Evolutionary conservation across 2,329 filamentous ascomycete genomes (phyloP).

Genomic region (Hyphodiscus sp.): DNA sequence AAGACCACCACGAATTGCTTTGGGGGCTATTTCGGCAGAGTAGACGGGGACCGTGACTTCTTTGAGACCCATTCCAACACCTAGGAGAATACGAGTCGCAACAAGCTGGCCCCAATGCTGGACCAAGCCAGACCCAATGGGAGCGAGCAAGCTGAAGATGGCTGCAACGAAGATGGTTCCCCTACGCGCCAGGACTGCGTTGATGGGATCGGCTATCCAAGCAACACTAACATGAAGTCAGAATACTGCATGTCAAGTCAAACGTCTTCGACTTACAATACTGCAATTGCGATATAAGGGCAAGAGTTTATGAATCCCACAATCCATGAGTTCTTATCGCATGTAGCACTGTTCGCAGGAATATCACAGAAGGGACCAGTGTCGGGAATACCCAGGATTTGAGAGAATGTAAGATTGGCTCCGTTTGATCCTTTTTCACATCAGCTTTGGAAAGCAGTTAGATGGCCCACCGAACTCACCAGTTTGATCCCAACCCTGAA

Average conservation of each 20-base stretch:
- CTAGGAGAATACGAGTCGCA: slow-evolving; percentile 47
- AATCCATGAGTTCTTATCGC: slow-evolving; percentile 46
- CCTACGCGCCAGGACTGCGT: slow-evolving; percentile 57
- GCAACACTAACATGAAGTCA: slow-evolving; percentile 45
- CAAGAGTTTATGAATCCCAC: slow-evolving; percentile 51
- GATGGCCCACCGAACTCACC: slow-evolving; percentile 32
- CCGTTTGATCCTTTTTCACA: slow-evolving; percentile 39
- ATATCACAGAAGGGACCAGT: background rate
- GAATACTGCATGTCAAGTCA: background rate
- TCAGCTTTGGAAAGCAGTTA: slow-evolving; percentile 30
- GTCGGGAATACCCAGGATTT: slow-evolving; percentile 36
- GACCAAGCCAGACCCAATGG: slow-evolving; percentile 51
- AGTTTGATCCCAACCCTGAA: slow-evolving; percentile 48
- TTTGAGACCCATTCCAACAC: slow-evolving; percentile 55
- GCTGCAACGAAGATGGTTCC: slow-evolving; percentile 71
- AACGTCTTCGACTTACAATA: slow-evolving; percentile 32
- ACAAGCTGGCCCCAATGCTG: slow-evolving; percentile 54
- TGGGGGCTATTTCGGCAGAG: slow-evolving; percentile 47
- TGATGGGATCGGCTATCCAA: slow-evolving; percentile 61
- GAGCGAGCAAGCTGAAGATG: slow-evolving; percentile 45
- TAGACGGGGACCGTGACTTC: slow-evolving; percentile 42
- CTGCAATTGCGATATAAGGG: slow-evolving; percentile 39
- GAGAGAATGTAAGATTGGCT: slow-evolving; percentile 41
- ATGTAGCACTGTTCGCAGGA: slow-evolving; percentile 17
- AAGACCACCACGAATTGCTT: slow-evolving; percentile 50